Percentiles rank a stretch among this genome's conserved stretches.
Conservation (phyloP, 2,329 filamentous ascomycete species). For the Chrysoporthe cubensis region DNA sequence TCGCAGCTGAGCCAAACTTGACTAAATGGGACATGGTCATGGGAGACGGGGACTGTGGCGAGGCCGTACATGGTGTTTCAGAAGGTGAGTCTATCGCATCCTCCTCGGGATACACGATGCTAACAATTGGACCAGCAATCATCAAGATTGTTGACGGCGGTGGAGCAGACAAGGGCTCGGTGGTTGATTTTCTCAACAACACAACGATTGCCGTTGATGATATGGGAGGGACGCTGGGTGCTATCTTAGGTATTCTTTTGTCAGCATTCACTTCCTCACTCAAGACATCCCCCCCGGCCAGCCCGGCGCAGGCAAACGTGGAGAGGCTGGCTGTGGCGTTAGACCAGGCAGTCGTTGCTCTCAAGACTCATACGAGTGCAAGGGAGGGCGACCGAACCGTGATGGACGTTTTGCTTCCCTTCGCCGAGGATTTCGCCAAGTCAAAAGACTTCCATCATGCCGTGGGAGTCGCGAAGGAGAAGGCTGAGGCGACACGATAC, state of each 20-base stretch:
- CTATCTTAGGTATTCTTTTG: constrained; percentile 33
- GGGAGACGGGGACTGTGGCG: constrained; percentile 41
- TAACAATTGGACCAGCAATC: constrained; percentile 13
- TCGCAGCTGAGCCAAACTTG: constrained; percentile 39
- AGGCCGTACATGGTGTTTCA: constrained; percentile 36
- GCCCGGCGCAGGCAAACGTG: neutral
- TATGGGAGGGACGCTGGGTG: constrained; percentile 41
- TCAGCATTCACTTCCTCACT: constrained; percentile 31
- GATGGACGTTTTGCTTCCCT: constrained; percentile 26
- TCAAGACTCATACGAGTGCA: constrained; percentile 31
- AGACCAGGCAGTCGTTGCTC: constrained; percentile 24
- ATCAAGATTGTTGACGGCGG: constrained; percentile 17
- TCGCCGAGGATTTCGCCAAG: constrained; percentile 27
- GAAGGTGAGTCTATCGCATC: constrained; percentile 13
- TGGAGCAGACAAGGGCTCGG: constrained; percentile 34
- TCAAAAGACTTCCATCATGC: constrained; percentile 20
- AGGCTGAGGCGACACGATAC: constrained; percentile 36
- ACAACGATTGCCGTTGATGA: constrained; percentile 39
- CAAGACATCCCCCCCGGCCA: neutral
- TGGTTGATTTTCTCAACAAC: constrained; percentile 35
- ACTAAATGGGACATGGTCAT: constrained; percentile 42
- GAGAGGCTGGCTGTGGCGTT: constrained; percentile 26
- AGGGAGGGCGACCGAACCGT: constrained; percentile 32
- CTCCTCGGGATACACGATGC: no score
- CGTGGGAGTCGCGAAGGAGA: constrained; percentile 33